phyloP scores from a whole-genome alignment of 352 stramenopile species.

The Globisporangium emineosum region DNA sequence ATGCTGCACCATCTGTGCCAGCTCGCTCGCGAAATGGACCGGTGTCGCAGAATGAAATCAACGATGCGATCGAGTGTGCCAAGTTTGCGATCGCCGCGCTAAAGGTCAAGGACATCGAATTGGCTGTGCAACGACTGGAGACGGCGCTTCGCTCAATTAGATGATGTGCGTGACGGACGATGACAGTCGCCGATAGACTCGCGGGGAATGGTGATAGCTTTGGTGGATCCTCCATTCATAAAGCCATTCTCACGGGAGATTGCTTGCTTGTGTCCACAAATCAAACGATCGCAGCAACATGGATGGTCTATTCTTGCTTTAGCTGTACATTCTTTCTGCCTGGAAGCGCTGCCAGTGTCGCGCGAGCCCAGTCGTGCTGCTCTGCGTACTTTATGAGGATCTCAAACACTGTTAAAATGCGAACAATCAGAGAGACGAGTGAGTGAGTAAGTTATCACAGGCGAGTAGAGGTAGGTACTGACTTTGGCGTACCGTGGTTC shows the following conservation, averaged over 20 bases:
- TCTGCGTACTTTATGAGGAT: constrained; percentile 73
- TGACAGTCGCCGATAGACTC: constrained; percentile 3
- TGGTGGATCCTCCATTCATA: not conserved
- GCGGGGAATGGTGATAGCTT: not conserved
- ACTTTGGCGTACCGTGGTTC: constrained; percentile 68
- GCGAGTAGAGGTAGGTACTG: not conserved
- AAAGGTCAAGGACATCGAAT: constrained; percentile 84
- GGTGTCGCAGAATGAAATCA: constrained; percentile 68
- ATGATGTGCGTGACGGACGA: constrained; percentile 21
- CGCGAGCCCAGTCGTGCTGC: constrained; percentile 72
- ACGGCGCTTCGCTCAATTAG: constrained; percentile 68
- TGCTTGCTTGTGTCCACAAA: not conserved
- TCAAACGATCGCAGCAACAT: constrained; percentile 10
- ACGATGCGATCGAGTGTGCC: constrained; percentile 79
- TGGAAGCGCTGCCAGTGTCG: constrained; percentile 62
- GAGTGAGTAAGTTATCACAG: not conserved
- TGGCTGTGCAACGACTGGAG: constrained; percentile 74
- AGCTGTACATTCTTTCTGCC: constrained; percentile 63
- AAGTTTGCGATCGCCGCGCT: constrained; percentile 82
- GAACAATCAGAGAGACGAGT: not conserved
- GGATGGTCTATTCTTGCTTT: constrained; percentile 34
- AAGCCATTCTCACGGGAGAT: not conserved
- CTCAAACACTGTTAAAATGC: constrained; percentile 59
- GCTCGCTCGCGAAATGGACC: constrained; percentile 31
- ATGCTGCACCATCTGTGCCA: constrained; percentile 2